phyloP scores from a whole-genome alignment of 139 green algal genomes.

The Tetraselmis chui region DNA sequence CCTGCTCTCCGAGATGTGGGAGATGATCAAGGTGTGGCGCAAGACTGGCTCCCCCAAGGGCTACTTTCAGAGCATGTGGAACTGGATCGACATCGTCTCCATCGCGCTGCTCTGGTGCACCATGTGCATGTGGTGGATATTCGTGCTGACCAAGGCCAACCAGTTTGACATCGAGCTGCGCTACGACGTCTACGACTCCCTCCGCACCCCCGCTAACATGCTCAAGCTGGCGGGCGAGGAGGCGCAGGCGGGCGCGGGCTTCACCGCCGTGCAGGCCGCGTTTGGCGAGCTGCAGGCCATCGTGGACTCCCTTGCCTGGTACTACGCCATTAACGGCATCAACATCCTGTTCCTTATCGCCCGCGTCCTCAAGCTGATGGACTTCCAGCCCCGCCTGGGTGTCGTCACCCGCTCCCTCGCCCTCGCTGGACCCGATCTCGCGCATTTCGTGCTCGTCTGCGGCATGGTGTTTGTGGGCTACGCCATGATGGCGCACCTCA shows the following conservation, averaged over 20 bases:
- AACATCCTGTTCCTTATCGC: constrained; percentile 78
- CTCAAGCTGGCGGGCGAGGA: constrained; percentile 45
- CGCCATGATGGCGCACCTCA: constrained; percentile 74
- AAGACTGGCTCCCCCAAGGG: constrained; percentile 10
- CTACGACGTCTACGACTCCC: constrained; percentile 58
- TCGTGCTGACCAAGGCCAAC: constrained; percentile 35
- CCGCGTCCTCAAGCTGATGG: constrained; percentile 73
- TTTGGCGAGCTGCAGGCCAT: constrained; percentile 39
- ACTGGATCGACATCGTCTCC: constrained; percentile 61
- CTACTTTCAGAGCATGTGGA: constrained; percentile 53
- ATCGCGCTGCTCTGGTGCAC: constrained; percentile 54
- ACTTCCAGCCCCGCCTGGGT: constrained; percentile 82
- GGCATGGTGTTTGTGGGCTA: constrained; percentile 80
- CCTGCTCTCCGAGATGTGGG: constrained; percentile 13
- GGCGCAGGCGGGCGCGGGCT: not conserved
- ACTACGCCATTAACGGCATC: constrained; percentile 73
- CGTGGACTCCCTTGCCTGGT: constrained; percentile 59
- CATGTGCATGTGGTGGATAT: constrained; percentile 64
- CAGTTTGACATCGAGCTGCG: constrained; percentile 51
- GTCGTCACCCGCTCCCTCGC: constrained; percentile 73
- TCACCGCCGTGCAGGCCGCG: constrained; percentile 23
- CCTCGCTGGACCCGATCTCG: constrained; percentile 62
- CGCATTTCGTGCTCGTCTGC: constrained; percentile 75
- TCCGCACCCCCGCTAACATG: constrained; percentile 51
- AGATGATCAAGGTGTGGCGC: not conserved